Evolutionary conservation across 345 rosid genomes (phyloP).

Genomic region (Gossypium mustelinum): DNA sequence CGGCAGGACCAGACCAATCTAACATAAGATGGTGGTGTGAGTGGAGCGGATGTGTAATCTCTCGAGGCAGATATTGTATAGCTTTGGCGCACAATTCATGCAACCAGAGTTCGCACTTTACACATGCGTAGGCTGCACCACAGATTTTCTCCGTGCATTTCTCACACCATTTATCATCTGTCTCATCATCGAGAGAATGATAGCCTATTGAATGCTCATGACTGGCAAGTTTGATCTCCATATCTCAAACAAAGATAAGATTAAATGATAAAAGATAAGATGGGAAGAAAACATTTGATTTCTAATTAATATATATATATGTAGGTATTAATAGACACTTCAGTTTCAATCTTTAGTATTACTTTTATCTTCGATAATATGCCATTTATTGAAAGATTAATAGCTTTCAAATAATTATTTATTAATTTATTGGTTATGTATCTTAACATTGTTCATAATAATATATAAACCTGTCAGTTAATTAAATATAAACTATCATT

Average conservation of each 20-base stretch:
- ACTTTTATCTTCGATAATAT: too few relatives aligned
- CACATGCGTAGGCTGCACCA: conserved; percentile 7
- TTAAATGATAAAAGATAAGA: not conserved
- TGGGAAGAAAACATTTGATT: too few relatives aligned
- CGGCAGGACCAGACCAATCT: not conserved
- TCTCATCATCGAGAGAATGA: not conserved
- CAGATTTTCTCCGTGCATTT: not conserved
- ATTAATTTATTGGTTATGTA: too few relatives aligned
- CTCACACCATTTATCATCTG: not conserved
- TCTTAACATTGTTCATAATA: too few relatives aligned
- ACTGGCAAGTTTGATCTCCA: conserved; percentile 6
- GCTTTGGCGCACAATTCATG: conserved; percentile 14
- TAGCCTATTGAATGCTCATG: not conserved
- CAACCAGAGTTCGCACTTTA: not conserved
- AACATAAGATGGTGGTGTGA: not conserved
- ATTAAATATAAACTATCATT: too few relatives aligned
- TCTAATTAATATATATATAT: too few relatives aligned
- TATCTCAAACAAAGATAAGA: not conserved
- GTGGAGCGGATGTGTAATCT: conserved; percentile 16
- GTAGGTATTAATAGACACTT: too few relatives aligned
- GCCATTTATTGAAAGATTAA: too few relatives aligned
- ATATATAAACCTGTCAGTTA: too few relatives aligned
- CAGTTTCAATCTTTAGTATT: too few relatives aligned
- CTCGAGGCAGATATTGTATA: conserved; percentile 8
- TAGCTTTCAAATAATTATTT: too few relatives aligned